Evolutionary conservation across 2,329 filamentous ascomycete genomes (phyloP).

Genomic region (Trichoderma harzianum): DNA sequence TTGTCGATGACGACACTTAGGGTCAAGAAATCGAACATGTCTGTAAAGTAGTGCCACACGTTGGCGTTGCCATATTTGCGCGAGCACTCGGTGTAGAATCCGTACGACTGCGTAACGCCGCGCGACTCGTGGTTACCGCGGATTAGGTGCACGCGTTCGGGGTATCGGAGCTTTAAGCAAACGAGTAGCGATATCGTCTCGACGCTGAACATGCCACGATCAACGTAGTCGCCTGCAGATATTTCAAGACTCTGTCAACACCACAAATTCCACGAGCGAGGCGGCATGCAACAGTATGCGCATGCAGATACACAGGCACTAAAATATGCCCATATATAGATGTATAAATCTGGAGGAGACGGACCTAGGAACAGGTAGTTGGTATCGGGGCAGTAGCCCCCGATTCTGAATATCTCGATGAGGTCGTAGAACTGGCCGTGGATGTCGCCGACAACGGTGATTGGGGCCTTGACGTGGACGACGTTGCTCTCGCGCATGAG

Average conservation of each 20-base stretch:
- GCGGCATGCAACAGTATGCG: neutral
- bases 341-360: constrained; percentile 10
- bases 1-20: constrained; percentile 97
- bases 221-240: constrained; percentile 85
- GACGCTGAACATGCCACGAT: constrained; percentile 96
- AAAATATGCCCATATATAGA: neutral
- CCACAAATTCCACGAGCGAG: no score
- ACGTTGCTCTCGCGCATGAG: constrained; percentile 99
- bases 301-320: neutral
- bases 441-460: constrained; percentile 97
- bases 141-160: constrained; percentile 90
- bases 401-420: constrained; percentile 98
- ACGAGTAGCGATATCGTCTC: constrained; percentile 98
- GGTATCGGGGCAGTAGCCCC: constrained; percentile 93
- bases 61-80: constrained; percentile 98
- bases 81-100: constrained; percentile 97
- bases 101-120: constrained; percentile 97
- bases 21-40: constrained; percentile 99
- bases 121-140: constrained; percentile 97
- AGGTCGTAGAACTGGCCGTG: constrained; percentile 99
- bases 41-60: constrained; percentile 99
- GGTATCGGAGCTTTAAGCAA: constrained; percentile 95
- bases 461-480: constrained; percentile 90
- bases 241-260: neutral
- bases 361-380: constrained; percentile 96